Base-by-base conservation (phyloP, 2,329 filamentous ascomycete species). In the Fusarium burgessii region DNA sequence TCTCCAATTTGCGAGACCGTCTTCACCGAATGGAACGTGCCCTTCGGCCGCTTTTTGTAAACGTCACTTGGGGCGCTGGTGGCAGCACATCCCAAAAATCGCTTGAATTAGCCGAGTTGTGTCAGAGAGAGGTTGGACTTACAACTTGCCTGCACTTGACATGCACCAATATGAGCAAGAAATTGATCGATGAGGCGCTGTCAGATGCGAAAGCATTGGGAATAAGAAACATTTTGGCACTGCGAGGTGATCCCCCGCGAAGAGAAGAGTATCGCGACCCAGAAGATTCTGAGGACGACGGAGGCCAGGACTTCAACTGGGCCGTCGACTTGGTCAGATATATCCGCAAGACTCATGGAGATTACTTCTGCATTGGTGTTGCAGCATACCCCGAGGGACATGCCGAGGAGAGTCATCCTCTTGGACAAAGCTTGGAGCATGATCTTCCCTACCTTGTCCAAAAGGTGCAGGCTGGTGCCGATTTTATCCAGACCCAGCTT, bases 401-500 rank as follows among this genome's bases (percentile, higher is more conserved):
- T 79, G 92, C 94, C 9, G 94, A 97, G 77, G 94, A 97, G 80
- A 93, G 91, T 67, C 92, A 97, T 80, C 95, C 95, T 3, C 79
- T 85, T 36, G 88, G 86, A 29, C 89, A 91, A 81, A 89, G 87
- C 72, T 77, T 91, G 40, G 93, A 97, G 76, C 88, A 92, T 69
- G 96, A 99, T 81, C 82, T 99, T 64, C 93, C 95, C 1, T 97
- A 92, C 77, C 85, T 99, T 58, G 89, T 97, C 14, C 94, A 97
- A 73, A 99, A 99, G 86, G 92, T 92, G 2, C 86, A 91, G 74
- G 96, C 96, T 6, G 96, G 96, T 2, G 96, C 95, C 54, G 95
- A 98, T 82, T 99, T 99, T 78, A 92, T 99, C 81, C 97, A 99
- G 93, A 98, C 96, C 2, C 96, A 99, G 81, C 87, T 99, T 12